Percentiles rank a stretch among this genome's conserved stretches.
Evolutionary conservation across 2,329 filamentous ascomycete genomes (phyloP).

Genomic region (Cordyceps sp.): DNA sequence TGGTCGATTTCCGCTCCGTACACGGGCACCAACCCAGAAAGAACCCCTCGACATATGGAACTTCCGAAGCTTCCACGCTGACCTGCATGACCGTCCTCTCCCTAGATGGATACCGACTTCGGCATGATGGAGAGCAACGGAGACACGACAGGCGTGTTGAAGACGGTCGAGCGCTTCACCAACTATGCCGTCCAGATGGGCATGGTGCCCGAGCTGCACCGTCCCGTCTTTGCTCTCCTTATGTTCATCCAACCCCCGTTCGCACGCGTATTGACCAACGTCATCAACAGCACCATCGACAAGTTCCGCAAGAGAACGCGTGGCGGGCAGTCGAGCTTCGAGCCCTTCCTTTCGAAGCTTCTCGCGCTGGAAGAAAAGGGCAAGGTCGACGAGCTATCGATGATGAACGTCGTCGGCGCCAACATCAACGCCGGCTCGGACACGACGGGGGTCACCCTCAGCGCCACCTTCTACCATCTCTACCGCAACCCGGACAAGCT

Average conservation of each 20-base stretch:
- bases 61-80: background rate
- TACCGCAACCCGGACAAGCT: slow-evolving; percentile 28
- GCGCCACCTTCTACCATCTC: slow-evolving; percentile 10
- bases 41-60: too few relatives aligned
- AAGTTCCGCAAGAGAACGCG: background rate
- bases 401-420: background rate
- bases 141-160: background rate
- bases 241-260: background rate
- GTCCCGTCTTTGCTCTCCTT: background rate
- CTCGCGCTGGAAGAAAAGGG: background rate
- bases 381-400: background rate
- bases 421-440: slow-evolving; percentile 1
- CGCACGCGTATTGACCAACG: background rate
- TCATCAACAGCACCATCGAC: background rate
- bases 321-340: too few relatives aligned
- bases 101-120: background rate
- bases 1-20: background rate
- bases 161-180: background rate
- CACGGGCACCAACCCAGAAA: too few relatives aligned
- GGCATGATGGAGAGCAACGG: background rate
- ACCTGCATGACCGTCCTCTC: background rate
- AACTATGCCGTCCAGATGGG: background rate
- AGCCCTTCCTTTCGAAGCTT: background rate
- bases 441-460: slow-evolving; percentile 1
- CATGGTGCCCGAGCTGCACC: background rate